These are phyloP conservation scores for Fonsecaea pedrosoi DNA, from an alignment of 2,329 filamentous ascomycete genomes.

Conservation along the genomic window DNA sequence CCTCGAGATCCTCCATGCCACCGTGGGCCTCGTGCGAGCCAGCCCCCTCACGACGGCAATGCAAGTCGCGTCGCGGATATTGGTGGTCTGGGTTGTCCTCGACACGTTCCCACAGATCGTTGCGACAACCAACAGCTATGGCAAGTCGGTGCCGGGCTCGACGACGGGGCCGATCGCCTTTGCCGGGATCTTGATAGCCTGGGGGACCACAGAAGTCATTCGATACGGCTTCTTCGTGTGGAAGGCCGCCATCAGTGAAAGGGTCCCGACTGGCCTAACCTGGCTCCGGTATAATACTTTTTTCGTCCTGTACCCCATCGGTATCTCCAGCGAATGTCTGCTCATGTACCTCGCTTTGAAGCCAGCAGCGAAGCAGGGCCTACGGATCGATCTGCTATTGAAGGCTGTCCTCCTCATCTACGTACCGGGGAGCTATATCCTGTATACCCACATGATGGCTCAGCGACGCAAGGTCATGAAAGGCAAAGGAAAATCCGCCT, in stretches of 20 bases:
- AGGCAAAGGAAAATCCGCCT: conserved; percentile 59
- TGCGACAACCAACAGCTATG: conserved; percentile 62
- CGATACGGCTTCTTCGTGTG: conserved; percentile 91
- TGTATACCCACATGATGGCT: conserved; percentile 94
- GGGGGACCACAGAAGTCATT: conserved; percentile 89
- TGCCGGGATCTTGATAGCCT: conserved; percentile 71
- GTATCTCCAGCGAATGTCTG: conserved; percentile 85
- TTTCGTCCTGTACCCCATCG: conserved; percentile 88
- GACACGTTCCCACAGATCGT: conserved; percentile 72
- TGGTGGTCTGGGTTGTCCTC: conserved; percentile 87
- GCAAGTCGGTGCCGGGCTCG: conserved; percentile 31
- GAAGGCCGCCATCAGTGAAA: conserved; percentile 61
- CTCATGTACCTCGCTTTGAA: conserved; percentile 75
- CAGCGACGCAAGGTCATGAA: conserved; percentile 83
- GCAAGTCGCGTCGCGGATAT: conserved; percentile 85
- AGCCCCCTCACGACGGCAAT: conserved; percentile 84
- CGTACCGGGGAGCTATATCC: conserved; percentile 79
- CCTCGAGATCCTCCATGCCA: conserved; percentile 82
- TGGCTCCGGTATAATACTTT: conserved; percentile 90
- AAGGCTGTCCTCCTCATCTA: conserved; percentile 74
- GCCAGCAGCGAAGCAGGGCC: conserved; percentile 61
- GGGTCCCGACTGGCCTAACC: conserved; percentile 69
- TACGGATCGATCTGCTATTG: conserved; percentile 65
- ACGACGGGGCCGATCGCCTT: conserved; percentile 45
- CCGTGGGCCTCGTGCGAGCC: conserved; percentile 81